Base-by-base conservation (phyloP, 2,329 filamentous ascomycete species). In the Tolypocladium paradoxum region DNA sequence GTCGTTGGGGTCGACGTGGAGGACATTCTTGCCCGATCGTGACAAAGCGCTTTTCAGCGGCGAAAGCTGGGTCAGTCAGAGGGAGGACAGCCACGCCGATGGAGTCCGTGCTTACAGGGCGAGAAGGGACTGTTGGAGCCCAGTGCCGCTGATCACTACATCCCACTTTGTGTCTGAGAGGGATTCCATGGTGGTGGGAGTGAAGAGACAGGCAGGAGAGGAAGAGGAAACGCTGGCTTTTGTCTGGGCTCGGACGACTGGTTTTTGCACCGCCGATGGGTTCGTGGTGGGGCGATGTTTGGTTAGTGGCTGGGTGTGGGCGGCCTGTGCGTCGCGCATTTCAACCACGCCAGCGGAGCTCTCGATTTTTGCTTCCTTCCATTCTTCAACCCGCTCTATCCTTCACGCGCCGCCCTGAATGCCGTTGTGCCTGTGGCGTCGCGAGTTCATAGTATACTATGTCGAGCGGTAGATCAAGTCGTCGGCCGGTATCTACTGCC, bases 401-500 rank as follows among this genome's bases (percentile, higher is more conserved):
- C 60, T 60, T 56, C 57, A 58, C 60, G 61, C 62, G 54, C 59
- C 68, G 58, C 62, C 60, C 63, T 60, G 56, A 58, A 59, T 56
- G 54, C 58, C 56, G 14, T 53, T 58, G 59, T 51, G 62, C 60
- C 59, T 57, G 62, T 79, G 79, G 79, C 79, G 81, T 72, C 80
- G 81, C 75, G 70, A 67, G 64, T 69, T 68, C 69, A 70, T 69
- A 52, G 46, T 54, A 50, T 51, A 40, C 60, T 61, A 57, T 68
- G 72, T 72, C 75, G 79, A 76, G 83, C 79, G 83, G 78, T 68
- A 87, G 82, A 87, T 72, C 61, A 70, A 81, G 62, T 62, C 65
- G 69, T 81, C 85, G 77, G 82, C 84, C 84, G 84, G 86, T 90
- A 90, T 90, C 86, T 90, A 84, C 86, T 88, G 83, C 85, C 84